phyloP scores from a whole-genome alignment of 495 filamentous ascomycete genomes.

The Talaromyces trachyspermus region DNA sequence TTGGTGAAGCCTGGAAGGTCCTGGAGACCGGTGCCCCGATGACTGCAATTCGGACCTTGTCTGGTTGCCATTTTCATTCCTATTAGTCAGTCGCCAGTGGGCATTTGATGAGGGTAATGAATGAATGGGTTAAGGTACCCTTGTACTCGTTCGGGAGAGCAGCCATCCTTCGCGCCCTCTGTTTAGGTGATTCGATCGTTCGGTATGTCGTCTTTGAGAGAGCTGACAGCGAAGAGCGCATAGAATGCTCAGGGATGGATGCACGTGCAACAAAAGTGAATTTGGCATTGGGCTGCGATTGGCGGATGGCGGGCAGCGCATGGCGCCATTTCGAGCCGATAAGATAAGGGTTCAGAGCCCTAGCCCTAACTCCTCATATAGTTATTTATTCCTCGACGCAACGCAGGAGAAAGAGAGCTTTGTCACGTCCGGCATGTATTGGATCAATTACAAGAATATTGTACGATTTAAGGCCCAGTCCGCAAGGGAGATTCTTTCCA shows the following conservation, averaged over 20 bases:
- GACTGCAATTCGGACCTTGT: constrained; percentile 80
- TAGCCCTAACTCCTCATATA: too few relatives aligned
- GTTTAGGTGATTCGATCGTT: constrained; percentile 28
- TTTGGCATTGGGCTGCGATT: too few relatives aligned
- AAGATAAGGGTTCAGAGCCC: too few relatives aligned
- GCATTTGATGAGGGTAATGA: constrained; percentile 9
- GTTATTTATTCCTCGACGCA: too few relatives aligned
- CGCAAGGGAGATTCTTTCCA: too few relatives aligned
- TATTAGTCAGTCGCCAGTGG: constrained; percentile 12
- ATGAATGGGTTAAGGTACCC: constrained; percentile 25
- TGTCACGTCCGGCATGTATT: too few relatives aligned
- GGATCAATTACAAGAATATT: too few relatives aligned
- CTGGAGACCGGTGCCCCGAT: constrained; percentile 92
- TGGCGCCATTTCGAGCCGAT: too few relatives aligned
- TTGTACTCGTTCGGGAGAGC: constrained; percentile 49
- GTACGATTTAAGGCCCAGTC: too few relatives aligned
- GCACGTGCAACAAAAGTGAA: not conserved
- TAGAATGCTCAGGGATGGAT: not conserved
- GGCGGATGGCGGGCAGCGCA: too few relatives aligned
- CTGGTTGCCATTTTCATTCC: too few relatives aligned
- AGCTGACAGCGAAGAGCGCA: constrained; percentile 11
- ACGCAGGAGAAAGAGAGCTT: too few relatives aligned
- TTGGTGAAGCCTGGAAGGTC: constrained; percentile 68
- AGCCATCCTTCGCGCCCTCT: constrained; percentile 43
- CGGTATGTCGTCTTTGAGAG: constrained; percentile 21